A percentile compares a stretch with the other conserved stretches of the same genome.
Conservation (phyloP, 169 alveolate genomes). For the Perkinsus chesapeaki region DNA sequence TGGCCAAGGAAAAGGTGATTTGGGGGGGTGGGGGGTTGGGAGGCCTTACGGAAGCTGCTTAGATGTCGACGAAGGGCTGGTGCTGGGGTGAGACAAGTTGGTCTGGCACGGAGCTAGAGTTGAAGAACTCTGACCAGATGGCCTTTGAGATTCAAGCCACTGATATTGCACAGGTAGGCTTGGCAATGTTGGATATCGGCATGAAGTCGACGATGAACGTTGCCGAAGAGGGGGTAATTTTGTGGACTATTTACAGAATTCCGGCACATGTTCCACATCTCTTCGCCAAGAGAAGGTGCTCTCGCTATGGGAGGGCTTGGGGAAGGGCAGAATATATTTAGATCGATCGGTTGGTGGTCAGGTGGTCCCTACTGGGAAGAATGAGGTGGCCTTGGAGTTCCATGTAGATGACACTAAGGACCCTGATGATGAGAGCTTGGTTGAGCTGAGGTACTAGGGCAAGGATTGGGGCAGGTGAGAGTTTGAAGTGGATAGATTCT, state of each 20-base stretch:
- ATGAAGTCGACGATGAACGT: too few relatives aligned
- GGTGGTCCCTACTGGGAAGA: neutral
- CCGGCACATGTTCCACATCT: too few relatives aligned
- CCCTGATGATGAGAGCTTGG: neutral
- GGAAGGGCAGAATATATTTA: too few relatives aligned
- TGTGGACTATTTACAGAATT: too few relatives aligned
- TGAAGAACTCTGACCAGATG: neutral
- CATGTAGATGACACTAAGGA: neutral
- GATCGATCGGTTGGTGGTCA: neutral
- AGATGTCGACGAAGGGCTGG: neutral
- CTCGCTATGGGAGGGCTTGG: too few relatives aligned
- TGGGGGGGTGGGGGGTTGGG: constrained; percentile 20
- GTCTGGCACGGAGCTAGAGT: neutral
- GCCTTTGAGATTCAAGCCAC: neutral
- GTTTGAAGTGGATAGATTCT: neutral
- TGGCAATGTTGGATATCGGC: too few relatives aligned
- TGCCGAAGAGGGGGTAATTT: too few relatives aligned
- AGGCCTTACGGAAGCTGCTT: neutral
- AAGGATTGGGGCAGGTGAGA: neutral
- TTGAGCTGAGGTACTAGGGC: neutral
- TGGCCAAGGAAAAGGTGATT: constrained; percentile 3
- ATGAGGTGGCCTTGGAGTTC: neutral
- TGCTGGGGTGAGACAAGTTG: neutral
- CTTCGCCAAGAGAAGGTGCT: too few relatives aligned
- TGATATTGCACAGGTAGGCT: neutral